Conservation (phyloP, 768 basidiomycete genomes). For the Mycena polygramma region DNA sequence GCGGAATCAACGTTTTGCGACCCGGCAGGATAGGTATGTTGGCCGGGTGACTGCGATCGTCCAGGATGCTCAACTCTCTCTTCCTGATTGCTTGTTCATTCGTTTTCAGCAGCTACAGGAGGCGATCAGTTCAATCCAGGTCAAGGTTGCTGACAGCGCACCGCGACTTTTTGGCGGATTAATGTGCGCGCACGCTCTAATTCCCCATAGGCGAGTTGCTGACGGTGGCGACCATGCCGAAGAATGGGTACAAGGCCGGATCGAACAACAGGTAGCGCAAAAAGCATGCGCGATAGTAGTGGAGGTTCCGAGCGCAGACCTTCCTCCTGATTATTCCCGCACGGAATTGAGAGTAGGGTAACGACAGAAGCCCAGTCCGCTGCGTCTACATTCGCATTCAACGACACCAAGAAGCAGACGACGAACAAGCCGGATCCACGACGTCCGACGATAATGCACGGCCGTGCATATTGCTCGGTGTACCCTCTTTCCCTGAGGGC, state of each 20-base stretch:
- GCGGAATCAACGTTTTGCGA: neutral
- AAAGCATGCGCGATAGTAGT: neutral
- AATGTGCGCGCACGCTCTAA: constrained; percentile 6
- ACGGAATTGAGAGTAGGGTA: constrained; percentile 2
- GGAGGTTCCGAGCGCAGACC: constrained; percentile 3
- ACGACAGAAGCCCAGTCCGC: neutral
- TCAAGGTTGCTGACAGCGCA: neutral
- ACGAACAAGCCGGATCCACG: neutral
- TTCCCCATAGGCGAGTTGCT: constrained; percentile 22
- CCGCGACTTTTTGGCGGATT: constrained; percentile 12
- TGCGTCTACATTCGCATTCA: neutral
- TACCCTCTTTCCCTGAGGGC: neutral
- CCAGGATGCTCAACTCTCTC: neutral
- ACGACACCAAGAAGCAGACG: constrained; percentile 17
- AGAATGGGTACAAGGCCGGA: neutral
- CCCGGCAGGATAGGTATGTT: neutral
- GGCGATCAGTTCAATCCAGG: neutral
- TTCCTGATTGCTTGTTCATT: neutral
- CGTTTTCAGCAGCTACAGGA: neutral
- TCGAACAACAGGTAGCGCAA: constrained; percentile 13
- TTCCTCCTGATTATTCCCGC: neutral
- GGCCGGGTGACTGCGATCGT: neutral
- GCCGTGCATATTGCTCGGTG: neutral
- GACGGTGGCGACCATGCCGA: neutral
- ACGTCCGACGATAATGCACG: constrained; percentile 19